Evolutionary conservation across 1,284 basidiomycete genomes (phyloP).

Genomic region (Leccinum pachyderme): DNA sequence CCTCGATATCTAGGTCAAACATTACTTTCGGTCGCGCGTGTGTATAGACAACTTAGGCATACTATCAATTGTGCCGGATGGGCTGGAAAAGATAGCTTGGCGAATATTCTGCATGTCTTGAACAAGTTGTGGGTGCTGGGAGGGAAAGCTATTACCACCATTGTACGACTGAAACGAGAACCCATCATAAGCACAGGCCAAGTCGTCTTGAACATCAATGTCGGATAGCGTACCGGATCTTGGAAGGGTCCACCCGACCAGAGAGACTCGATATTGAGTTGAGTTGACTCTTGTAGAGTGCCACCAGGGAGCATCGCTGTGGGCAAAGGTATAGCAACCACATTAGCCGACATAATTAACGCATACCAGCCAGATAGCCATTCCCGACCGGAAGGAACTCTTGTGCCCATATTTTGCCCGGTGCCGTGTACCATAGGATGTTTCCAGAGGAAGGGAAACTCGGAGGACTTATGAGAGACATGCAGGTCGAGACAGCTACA

Average conservation of each 20-base stretch:
- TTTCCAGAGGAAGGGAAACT: constrained; percentile 70
- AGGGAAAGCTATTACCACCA: constrained; percentile 61
- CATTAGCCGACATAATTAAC: neutral
- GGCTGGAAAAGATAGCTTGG: constrained; percentile 54
- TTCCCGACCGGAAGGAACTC: constrained; percentile 71
- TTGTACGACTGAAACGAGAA: constrained; percentile 49
- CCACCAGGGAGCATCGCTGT: constrained; percentile 67
- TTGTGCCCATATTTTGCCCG: constrained; percentile 53
- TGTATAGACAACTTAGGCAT: constrained; percentile 16
- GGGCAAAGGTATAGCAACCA: neutral
- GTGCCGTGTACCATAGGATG: constrained; percentile 63
- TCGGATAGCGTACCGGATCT: constrained; percentile 46
- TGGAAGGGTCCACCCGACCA: constrained; percentile 76
- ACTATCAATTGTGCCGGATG: constrained; percentile 61
- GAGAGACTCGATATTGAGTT: constrained; percentile 71
- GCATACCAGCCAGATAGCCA: constrained; percentile 64
- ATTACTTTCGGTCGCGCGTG: constrained; percentile 2
- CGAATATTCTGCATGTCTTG: constrained; percentile 53
- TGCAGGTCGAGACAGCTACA: constrained; percentile 21
- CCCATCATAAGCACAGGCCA: constrained; percentile 2
- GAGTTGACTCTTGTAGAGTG: constrained; percentile 54
- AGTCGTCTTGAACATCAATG: neutral
- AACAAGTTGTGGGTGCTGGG: constrained; percentile 45
- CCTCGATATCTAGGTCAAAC: constrained; percentile 48
- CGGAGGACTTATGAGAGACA: constrained; percentile 34